Conservation (phyloP, 805 yeast species). For the Nakazawaea ambrosiae region DNA sequence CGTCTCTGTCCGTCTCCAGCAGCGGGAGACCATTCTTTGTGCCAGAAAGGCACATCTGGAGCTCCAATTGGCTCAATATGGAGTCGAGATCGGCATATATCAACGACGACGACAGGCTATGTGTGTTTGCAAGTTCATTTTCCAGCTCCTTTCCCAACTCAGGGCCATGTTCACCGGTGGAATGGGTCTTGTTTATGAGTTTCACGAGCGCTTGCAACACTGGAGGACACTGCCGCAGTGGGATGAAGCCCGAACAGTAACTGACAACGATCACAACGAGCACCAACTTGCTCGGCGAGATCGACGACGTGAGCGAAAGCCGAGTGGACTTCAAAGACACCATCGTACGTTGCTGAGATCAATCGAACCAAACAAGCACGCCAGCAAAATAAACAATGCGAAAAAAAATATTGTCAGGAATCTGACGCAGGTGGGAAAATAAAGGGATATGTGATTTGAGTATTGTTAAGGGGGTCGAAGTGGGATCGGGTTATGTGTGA, state of each 20-base stretch:
- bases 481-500: too few species aligned
- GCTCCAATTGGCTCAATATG: not conserved
- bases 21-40: not conserved
- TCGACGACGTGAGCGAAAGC: constrained; percentile 25
- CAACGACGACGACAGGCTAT: not conserved
- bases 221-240: constrained; percentile 29
- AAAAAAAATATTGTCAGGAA: too few species aligned
- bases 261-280: constrained; percentile 39
- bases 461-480: not conserved
- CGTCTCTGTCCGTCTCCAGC: constrained; percentile 15
- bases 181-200: constrained; percentile 25
- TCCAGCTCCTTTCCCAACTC: not conserved
- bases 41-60: not conserved
- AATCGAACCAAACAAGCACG: too few species aligned
- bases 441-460: not conserved
- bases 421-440: not conserved
- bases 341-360: too few species aligned
- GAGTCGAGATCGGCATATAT: not conserved
- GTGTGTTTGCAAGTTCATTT: not conserved
- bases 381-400: too few species aligned
- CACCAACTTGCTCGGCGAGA: constrained; percentile 52
- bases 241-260: constrained; percentile 35
- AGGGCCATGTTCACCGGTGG: too few species aligned
- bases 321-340: too few species aligned
- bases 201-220: constrained; percentile 35